These are phyloP conservation scores for Candida pseudoviswanathii DNA, from an alignment of 1,139 yeast genomes.

Conservation along the genomic window DNA sequence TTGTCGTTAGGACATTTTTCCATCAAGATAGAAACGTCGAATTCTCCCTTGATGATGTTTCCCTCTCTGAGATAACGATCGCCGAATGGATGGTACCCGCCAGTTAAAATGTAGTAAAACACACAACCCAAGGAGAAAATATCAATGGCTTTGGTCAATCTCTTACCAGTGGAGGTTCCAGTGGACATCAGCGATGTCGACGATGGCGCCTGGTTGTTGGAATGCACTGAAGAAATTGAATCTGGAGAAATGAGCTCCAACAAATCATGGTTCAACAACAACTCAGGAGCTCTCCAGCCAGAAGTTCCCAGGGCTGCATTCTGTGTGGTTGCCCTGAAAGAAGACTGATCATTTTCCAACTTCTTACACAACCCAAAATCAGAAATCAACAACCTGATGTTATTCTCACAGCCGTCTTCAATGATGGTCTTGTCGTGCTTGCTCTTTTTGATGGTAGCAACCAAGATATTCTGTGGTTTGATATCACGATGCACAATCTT, in stretches of 20 bases:
- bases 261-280: constrained; percentile 52
- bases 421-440: constrained; percentile 7
- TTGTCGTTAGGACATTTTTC: constrained; percentile 46
- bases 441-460: constrained; percentile 58
- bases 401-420: constrained; percentile 15
- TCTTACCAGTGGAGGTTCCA: constrained; percentile 36
- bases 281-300: constrained; percentile 98
- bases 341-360: constrained; percentile 87
- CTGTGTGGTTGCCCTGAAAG: constrained; percentile 89
- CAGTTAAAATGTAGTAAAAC: constrained; percentile 79
- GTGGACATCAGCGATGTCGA: constrained; percentile 2
- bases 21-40: constrained; percentile 49
- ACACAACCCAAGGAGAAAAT: constrained; percentile 95
- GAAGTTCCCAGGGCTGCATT: constrained; percentile 92
- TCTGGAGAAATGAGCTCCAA: constrained; percentile 42
- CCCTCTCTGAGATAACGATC: constrained; percentile 85
- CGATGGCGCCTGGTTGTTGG: constrained; percentile 16
- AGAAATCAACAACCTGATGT: constrained; percentile 73
- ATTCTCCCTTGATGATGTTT: constrained; percentile 78
- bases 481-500: constrained; percentile 95
- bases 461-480: constrained; percentile 93
- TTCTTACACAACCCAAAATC: constrained; percentile 96
- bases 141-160: constrained; percentile 90
- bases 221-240: constrained; percentile 38
- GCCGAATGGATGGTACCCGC: constrained; percentile 95